A percentile compares a stretch with the other conserved stretches of the same genome.
These are phyloP conservation scores for Vigna radiata DNA, from an alignment of 306 rosid genomes.

Conservation along the genomic window DNA sequence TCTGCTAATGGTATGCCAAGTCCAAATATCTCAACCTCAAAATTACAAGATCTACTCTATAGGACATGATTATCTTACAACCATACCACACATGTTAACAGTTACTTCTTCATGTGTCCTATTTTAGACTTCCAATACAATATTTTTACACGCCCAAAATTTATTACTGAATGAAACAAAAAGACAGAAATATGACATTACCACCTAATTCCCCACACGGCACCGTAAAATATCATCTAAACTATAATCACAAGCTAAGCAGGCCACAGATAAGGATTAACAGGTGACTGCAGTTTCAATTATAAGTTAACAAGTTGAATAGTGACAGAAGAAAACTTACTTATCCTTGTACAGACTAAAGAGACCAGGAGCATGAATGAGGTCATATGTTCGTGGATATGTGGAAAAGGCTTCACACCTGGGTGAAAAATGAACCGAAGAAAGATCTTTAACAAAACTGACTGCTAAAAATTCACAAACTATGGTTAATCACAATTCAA, in stretches of 20 bases:
- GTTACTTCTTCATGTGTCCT: too few species aligned
- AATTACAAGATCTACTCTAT: too few species aligned
- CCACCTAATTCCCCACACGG: background rate
- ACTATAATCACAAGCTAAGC: slow-evolving; percentile 2
- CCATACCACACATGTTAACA: too few species aligned
- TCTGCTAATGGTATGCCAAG: too few species aligned
- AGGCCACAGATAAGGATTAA: slow-evolving; percentile 3
- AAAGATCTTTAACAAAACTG: background rate
- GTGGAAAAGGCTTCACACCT: slow-evolving; percentile 56
- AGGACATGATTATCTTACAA: too few species aligned
- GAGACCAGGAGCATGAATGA: slow-evolving; percentile 51
- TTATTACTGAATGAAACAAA: too few species aligned
- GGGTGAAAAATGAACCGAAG: slow-evolving; percentile 6
- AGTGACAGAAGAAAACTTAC: slow-evolving; percentile 36
- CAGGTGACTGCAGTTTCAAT: background rate
- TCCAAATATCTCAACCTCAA: too few species aligned
- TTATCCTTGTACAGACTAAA: slow-evolving; percentile 50
- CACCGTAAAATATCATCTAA: background rate
- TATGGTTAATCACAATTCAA: background rate
- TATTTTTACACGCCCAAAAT: too few species aligned
- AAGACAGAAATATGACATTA: background rate
- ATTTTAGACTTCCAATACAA: too few species aligned
- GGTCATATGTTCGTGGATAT: slow-evolving; percentile 53
- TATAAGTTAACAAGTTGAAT: background rate
- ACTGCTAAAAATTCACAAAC: background rate